Percentiles rank a stretch among this genome's conserved stretches.
Conservation (phyloP, 768 basidiomycete species). For the Pisolithus orientalis region DNA sequence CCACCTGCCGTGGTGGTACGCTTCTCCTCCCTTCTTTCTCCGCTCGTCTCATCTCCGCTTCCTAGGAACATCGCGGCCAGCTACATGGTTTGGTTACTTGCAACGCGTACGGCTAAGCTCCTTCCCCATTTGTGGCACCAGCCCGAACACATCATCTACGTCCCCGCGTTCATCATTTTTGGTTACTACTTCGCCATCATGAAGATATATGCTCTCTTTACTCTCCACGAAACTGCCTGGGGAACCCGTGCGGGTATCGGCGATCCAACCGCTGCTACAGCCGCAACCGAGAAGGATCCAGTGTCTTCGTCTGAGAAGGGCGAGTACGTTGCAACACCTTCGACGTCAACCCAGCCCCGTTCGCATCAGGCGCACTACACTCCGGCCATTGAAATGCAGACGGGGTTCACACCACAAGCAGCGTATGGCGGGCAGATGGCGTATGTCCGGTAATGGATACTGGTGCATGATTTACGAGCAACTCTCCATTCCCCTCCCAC, state of each 20-base stretch:
- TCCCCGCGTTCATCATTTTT: constrained; percentile 84
- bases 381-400: constrained; percentile 6
- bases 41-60: neutral
- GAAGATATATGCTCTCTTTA: constrained; percentile 88
- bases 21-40: constrained; percentile 7
- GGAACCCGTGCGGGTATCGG: constrained; percentile 94
- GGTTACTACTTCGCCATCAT: constrained; percentile 94
- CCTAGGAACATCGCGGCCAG: constrained; percentile 62
- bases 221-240: constrained; percentile 94
- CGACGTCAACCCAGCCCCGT: neutral
- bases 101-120: constrained; percentile 70
- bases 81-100: constrained; percentile 65
- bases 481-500: neutral
- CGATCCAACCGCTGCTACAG: constrained; percentile 71
- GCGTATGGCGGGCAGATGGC: constrained; percentile 3
- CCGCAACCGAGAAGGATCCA: constrained; percentile 33
- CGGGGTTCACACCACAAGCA: constrained; percentile 1
- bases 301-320: constrained; percentile 20
- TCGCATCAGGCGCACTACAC: neutral
- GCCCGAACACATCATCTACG: constrained; percentile 71
- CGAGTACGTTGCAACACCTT: neutral
- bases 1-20: constrained; percentile 78
- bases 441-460: constrained; percentile 1
- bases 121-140: constrained; percentile 75
- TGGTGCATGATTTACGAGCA: neutral